Percentiles rank a stretch among this genome's conserved stretches.
Conservation (phyloP, 192 early-diverging fungal genomes). For the Pecoramyces ruminantium region DNA sequence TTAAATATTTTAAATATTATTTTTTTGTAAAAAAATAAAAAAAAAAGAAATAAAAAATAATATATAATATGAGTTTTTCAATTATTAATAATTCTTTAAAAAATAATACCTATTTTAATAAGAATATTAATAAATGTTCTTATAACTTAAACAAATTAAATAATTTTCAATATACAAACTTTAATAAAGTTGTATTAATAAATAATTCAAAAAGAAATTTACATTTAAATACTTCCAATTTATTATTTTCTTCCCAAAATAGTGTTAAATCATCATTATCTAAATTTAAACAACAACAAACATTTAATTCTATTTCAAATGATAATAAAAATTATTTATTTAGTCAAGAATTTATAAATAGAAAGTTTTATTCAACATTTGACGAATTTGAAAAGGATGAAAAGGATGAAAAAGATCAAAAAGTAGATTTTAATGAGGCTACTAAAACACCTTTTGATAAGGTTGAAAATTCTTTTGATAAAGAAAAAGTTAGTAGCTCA, state of each 20-base stretch:
- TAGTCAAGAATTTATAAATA: background rate
- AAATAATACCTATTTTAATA: background rate
- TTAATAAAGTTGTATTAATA: background rate
- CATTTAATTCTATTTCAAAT: background rate
- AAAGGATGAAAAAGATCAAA: background rate
- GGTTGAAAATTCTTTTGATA: background rate
- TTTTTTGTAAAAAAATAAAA: no score
- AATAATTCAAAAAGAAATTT: background rate
- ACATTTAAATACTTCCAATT: background rate
- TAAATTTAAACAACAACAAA: background rate
- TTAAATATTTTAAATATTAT: no score
- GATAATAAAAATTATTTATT: background rate
- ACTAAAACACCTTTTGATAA: background rate
- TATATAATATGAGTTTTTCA: background rate
- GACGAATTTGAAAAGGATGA: background rate
- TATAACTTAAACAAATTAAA: background rate
- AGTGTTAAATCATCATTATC: background rate
- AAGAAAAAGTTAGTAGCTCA: background rate
- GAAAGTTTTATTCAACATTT: background rate
- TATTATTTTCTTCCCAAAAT: background rate
- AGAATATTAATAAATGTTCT: background rate
- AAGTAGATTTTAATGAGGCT: background rate
- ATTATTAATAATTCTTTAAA: background rate
- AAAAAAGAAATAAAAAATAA: no score
- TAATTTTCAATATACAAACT: background rate